Base-by-base conservation (phyloP, 805 yeast species). In the Kodamaea fukazawae region DNA sequence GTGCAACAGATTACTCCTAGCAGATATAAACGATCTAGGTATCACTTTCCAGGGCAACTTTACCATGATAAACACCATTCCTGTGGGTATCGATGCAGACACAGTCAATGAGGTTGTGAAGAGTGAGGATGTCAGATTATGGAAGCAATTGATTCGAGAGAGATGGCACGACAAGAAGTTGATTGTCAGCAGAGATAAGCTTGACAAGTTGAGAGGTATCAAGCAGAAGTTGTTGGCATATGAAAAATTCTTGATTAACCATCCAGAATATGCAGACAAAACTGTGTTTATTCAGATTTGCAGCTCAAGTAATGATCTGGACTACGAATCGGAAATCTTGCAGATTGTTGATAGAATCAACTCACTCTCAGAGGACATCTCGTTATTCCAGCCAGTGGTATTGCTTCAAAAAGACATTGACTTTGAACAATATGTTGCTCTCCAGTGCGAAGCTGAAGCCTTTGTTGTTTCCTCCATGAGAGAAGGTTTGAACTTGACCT, bases 401-500 rank as follows among this genome's bases (percentile, higher is more conserved):
- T 75, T 90, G 25, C 66, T 93, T 34, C 91, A 87, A 49, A 95
- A 88, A 58, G 97, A 91, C 50, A 78, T 93, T 39, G 90, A 81
- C 28, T 91, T 86, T 57, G 84, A 80, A 41, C 98, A 93, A 61
- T 93, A 93, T 57, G 60, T 93, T 43, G 98, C 96, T 0, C 65
- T 93, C 36, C 75, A 86, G 33, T 67, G 80, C 27, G 97, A 89
- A 56, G 96, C 98, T 1, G 95, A 87, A 49, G 71, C 79, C 1
- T 93, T 93, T 54, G 80, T 86, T 32, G 96, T 91, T 2, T 81
- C 95, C 7, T 86, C 96, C 1, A 76, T 91, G 72, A 81, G 99
- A 57, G 99, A 93, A 61, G 99, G 99, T 17, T 86, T 93, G 89
- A 93, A 93, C 53, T 71, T 93, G 55, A 90, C 98, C 0, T 91